Evolutionary conservation across 768 basidiomycete species (phyloP).

Genomic region (Rhodotorula sphaerocarpa): DNA sequence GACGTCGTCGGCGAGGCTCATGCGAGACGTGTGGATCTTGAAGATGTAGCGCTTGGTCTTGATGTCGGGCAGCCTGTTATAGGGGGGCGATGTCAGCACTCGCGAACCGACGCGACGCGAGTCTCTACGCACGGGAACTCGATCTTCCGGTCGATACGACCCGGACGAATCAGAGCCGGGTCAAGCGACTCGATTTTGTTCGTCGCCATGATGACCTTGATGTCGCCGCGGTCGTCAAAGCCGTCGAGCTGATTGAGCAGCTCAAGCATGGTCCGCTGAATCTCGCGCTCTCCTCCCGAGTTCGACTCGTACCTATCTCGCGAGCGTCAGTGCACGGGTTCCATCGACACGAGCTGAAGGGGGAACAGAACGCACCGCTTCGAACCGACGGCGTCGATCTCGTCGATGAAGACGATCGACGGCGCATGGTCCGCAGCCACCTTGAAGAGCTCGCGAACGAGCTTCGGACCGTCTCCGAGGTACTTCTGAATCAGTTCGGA

Average conservation of each 20-base stretch:
- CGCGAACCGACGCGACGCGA: too few relatives aligned
- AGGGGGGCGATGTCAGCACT: too few relatives aligned
- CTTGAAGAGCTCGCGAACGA: slow-evolving; percentile 92
- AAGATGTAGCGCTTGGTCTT: slow-evolving; percentile 99
- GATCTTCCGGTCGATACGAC: slow-evolving; percentile 97
- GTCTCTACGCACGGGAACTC: slow-evolving; percentile 57
- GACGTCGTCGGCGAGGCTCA: slow-evolving; percentile 75
- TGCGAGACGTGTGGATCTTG: slow-evolving; percentile 77
- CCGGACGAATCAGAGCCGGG: slow-evolving; percentile 94
- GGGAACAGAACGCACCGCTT: slow-evolving; percentile 60
- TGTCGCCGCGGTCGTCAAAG: slow-evolving; percentile 98
- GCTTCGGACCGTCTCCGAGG: slow-evolving; percentile 95
- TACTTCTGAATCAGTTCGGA: slow-evolving; percentile 99
- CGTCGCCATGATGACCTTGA: slow-evolving; percentile 99
- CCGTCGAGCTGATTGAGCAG: slow-evolving; percentile 96
- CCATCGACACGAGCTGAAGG: background rate
- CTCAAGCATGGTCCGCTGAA: slow-evolving; percentile 98
- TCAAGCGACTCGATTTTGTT: slow-evolving; percentile 96
- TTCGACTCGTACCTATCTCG: slow-evolving; percentile 81
- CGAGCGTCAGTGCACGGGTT: background rate
- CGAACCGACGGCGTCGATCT: slow-evolving; percentile 96
- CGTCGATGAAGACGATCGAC: slow-evolving; percentile 98
- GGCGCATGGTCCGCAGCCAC: slow-evolving; percentile 97
- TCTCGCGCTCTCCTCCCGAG: slow-evolving; percentile 96
- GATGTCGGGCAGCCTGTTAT: slow-evolving; percentile 74